A percentile compares a stretch with the other conserved stretches of the same genome.
Conservation (phyloP, 768 basidiomycete genomes). For the Russula sp. region DNA sequence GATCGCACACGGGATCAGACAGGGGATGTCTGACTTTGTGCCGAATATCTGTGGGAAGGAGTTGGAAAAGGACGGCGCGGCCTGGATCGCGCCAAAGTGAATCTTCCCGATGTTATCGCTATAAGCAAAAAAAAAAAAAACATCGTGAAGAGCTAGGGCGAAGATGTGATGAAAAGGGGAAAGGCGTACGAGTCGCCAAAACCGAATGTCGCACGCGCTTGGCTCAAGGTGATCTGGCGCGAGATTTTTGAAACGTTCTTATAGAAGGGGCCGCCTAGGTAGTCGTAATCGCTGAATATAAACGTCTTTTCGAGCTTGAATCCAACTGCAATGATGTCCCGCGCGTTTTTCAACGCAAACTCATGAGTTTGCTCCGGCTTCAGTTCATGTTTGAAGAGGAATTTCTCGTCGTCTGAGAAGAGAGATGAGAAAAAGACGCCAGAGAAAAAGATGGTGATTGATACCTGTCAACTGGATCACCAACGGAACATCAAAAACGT, state of each 20-base stretch:
- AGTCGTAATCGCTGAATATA: constrained; percentile 91
- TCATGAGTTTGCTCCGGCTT: constrained; percentile 81
- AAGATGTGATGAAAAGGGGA: not conserved
- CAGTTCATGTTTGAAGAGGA: constrained; percentile 92
- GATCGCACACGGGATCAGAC: constrained; percentile 95
- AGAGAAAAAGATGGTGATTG: constrained; percentile 16
- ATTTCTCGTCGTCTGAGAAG: constrained; percentile 88
- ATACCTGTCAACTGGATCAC: constrained; percentile 92
- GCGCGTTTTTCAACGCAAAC: constrained; percentile 82
- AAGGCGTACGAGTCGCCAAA: constrained; percentile 85
- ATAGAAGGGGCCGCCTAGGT: constrained; percentile 89
- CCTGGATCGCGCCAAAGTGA: constrained; percentile 93
- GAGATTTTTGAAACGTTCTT: constrained; percentile 90
- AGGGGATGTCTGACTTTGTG: constrained; percentile 70
- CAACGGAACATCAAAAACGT: constrained; percentile 88
- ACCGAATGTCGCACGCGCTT: constrained; percentile 92
- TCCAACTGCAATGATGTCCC: constrained; percentile 94
- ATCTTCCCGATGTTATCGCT: constrained; percentile 98
- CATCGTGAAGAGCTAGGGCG: not conserved
- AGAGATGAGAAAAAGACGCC: not conserved
- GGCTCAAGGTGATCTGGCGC: constrained; percentile 85
- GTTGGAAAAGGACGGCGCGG: constrained; percentile 93
- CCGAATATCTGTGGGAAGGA: constrained; percentile 99
- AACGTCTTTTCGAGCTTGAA: constrained; percentile 90
- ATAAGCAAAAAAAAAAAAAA: not conserved